A percentile compares a stretch with the other conserved stretches of the same genome.
Conservation (phyloP, 1,284 basidiomycete genomes). For the Tilletiopsis washingtonensis region DNA sequence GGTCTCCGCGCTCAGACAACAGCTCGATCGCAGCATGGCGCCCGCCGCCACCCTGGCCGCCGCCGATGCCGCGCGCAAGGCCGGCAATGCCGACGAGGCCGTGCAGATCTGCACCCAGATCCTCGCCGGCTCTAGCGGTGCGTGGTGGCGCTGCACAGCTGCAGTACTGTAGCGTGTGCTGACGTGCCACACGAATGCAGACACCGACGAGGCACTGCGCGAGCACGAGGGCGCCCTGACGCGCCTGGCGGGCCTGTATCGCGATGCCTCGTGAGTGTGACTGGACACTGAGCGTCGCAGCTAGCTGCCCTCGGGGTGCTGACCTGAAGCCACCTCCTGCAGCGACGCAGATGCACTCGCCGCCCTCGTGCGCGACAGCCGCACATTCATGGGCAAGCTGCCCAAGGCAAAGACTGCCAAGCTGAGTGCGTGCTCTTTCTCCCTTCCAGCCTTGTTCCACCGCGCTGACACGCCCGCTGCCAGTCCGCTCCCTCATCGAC, state of each 20-base stretch:
- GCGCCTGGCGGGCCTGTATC: conserved; percentile 77
- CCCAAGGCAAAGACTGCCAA: conserved; percentile 98
- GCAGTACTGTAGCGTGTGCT: too few relatives aligned
- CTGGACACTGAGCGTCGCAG: conserved; percentile 3
- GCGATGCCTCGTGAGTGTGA: conserved; percentile 66
- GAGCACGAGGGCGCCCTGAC: conserved; percentile 81
- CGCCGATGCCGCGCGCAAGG: conserved; percentile 34
- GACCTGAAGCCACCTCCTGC: not conserved
- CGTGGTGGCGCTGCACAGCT: too few relatives aligned
- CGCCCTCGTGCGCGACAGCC: conserved; percentile 74
- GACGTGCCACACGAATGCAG: too few relatives aligned
- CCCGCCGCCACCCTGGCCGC: conserved; percentile 31
- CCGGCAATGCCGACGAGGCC: conserved; percentile 25
- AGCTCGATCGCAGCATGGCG: too few relatives aligned
- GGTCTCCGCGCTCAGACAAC: too few relatives aligned
- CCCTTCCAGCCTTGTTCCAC: not conserved
- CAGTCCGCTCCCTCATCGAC: conserved; percentile 76
- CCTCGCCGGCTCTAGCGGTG: too few relatives aligned
- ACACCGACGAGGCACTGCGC: conserved; percentile 59
- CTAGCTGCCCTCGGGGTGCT: not conserved
- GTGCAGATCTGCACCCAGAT: conserved; percentile 38
- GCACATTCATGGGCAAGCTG: conserved; percentile 84
- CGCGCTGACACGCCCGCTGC: conserved; percentile 10
- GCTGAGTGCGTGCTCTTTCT: conserved; percentile 62
- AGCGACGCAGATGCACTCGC: conserved; percentile 81